Evolutionary conservation across 176 grass and related monocot species (phyloP).

Genomic region (Guadua angustifolia): DNA sequence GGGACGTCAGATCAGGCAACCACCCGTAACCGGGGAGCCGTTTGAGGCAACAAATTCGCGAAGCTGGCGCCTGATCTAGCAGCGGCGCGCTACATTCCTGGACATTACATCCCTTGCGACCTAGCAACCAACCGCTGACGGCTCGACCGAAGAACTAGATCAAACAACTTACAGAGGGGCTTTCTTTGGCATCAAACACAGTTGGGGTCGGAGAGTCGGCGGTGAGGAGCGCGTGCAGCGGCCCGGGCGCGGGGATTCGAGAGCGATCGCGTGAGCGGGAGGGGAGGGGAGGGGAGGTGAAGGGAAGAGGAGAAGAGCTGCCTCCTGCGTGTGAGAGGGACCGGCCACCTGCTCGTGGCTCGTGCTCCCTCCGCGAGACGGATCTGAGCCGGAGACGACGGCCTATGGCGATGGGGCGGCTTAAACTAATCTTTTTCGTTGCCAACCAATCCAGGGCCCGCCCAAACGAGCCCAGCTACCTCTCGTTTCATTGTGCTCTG

Average conservation of each 20-base stretch:
- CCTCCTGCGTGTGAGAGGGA: not conserved
- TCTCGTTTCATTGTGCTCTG: too few species aligned
- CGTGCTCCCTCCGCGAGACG: not conserved
- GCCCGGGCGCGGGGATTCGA: not conserved
- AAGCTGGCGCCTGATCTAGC: slow-evolving; percentile 1
- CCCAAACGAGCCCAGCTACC: not conserved
- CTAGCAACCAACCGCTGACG: not conserved
- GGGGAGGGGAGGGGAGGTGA: not conserved
- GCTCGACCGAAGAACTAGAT: not conserved
- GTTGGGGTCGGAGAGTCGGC: not conserved
- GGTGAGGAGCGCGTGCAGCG: not conserved
- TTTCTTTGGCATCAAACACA: not conserved
- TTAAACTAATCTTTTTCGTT: slow-evolving; percentile 21
- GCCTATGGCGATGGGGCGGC: slow-evolving; percentile 17
- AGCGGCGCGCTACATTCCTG: not conserved
- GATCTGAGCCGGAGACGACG: slow-evolving; percentile 43
- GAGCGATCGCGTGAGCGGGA: not conserved
- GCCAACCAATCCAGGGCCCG: slow-evolving; percentile 19
- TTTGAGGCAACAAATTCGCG: not conserved
- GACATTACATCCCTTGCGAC: not conserved
- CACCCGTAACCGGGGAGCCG: not conserved
- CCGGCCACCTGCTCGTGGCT: not conserved
- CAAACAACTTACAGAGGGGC: slow-evolving; percentile 4
- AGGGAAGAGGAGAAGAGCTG: not conserved
- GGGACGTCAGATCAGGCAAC: not conserved